Conservation (phyloP, 257 asterid species). For the Ajuga chamaepitys region DNA sequence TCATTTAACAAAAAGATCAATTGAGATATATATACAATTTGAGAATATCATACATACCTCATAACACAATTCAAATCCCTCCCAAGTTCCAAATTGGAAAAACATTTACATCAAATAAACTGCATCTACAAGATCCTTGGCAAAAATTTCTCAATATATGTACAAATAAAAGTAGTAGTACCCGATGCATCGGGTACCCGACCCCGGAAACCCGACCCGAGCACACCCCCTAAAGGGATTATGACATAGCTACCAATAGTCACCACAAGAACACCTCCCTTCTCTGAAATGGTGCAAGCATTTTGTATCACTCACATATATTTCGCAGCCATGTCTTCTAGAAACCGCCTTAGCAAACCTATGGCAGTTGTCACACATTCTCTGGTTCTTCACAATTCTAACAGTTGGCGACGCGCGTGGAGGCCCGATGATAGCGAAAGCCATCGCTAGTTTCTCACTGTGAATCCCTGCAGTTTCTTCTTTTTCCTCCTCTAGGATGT, state of each 20-base stretch:
- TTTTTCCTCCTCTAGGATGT: conserved; percentile 54
- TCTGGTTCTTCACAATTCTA: conserved; percentile 57
- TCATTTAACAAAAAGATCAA: too few relatives aligned
- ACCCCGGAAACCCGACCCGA: too few relatives aligned
- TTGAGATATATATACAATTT: too few relatives aligned
- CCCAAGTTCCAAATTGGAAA: too few relatives aligned
- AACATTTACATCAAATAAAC: too few relatives aligned
- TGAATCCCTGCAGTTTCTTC: conserved; percentile 44
- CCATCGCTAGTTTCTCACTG: conserved; percentile 68
- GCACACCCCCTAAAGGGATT: too few relatives aligned
- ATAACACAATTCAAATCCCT: too few relatives aligned
- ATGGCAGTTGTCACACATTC: conserved; percentile 73
- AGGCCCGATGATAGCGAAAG: conserved; percentile 40
- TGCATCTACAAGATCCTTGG: too few relatives aligned
- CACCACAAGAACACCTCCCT: conserved; percentile 80
- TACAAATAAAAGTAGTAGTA: too few relatives aligned
- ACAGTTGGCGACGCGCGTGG: conserved; percentile 24
- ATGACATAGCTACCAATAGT: conserved; percentile 68
- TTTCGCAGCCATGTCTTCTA: conserved; percentile 31
- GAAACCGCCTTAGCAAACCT: conserved; percentile 51
- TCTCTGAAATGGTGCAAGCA: conserved; percentile 73
- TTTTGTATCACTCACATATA: conserved; percentile 54
- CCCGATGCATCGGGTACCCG: too few relatives aligned
- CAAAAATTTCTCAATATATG: too few relatives aligned
- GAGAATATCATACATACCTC: too few relatives aligned